Base-by-base conservation (phyloP, 2,329 filamentous ascomycete genomes). In the Davidsoniella australis region DNA sequence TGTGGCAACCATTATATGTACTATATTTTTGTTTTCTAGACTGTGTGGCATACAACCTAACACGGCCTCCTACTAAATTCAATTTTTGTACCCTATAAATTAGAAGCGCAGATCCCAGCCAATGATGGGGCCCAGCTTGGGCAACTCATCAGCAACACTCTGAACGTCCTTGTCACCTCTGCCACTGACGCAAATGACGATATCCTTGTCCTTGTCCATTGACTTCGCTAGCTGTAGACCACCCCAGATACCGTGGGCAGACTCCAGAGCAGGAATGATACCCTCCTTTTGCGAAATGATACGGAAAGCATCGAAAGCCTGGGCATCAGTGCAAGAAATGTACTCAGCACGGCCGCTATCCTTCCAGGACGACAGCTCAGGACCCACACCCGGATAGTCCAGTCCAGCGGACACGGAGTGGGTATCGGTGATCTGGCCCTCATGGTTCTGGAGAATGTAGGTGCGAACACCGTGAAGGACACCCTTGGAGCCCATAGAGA, bases 101-200 rank as follows among this genome's bases (percentile, higher is more conserved):
- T 70, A 78, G 57, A 81, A 81, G 33, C 77, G 69, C 58, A 81
- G 61, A 57, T 81, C 76, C 77, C 77, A 81, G 51, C 75, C 86
- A 64, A 98, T 96, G 70, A 82, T 72, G 6, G 91, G 91, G 0
- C 91, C 89, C 54, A 98, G 65, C 57, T 74, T 83, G 16, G 89
- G 89, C 61, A 98, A 67, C 67, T 94, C 86, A 61, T 98, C 91
- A 0, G 91, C 91, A 47, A 98, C 89, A 59, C 85, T 94, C 75
- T 98, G 88, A 52, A 98, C 91, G 61, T 98, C 91, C 77, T 98
- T 98, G 66, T 98, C 91, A 55, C 91, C 91, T 57, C 91, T 73
- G 7, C 91, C 91, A 61, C 84, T 93, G 37, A 98, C 64, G 66
- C 89, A 96, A 55, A 98, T 88, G 53, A 98, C 89, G 24, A 98